phyloP scores from a whole-genome alignment of 1,284 basidiomycete species.

The Albatrellus sp. region DNA sequence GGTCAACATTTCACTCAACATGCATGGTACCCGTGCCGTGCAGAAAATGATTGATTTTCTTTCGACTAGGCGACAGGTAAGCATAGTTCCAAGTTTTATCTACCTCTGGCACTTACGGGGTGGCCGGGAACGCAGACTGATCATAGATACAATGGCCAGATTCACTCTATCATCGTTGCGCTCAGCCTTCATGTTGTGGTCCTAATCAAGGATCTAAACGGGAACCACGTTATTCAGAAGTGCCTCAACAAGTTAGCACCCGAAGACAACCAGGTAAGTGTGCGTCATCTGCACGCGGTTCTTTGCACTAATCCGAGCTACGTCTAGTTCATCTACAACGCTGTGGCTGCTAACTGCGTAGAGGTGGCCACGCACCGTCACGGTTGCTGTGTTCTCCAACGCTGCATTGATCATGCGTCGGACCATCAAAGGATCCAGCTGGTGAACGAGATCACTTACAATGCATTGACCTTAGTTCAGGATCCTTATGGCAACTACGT shows the following conservation, averaged over 20 bases:
- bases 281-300: background rate
- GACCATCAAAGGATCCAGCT: conserved; percentile 93
- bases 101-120: conserved; percentile 23
- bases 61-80: conserved; percentile 85
- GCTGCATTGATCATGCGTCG: conserved; percentile 97
- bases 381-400: conserved; percentile 96
- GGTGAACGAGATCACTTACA: conserved; percentile 98
- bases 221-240: conserved; percentile 99
- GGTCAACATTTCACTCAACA: conserved; percentile 97
- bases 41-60: conserved; percentile 99
- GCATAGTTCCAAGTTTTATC: conserved; percentile 24
- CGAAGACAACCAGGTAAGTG: conserved; percentile 86
- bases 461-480: conserved; percentile 94
- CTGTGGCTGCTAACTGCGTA: conserved; percentile 96
- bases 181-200: conserved; percentile 97
- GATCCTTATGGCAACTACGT: conserved; percentile 98
- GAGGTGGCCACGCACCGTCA: conserved; percentile 99
- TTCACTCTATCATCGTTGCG: conserved; percentile 94
- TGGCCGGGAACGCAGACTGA: conserved; percentile 48
- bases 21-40: conserved; percentile 98
- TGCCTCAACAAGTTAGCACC: conserved; percentile 96
- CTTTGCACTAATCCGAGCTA: conserved; percentile 6
- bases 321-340: conserved; percentile 93
- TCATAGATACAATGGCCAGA: conserved; percentile 76
- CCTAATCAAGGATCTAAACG: conserved; percentile 99